Evolutionary conservation across 2,329 filamentous ascomycete genomes (phyloP).

Genomic region (Curvularia sp.): DNA sequence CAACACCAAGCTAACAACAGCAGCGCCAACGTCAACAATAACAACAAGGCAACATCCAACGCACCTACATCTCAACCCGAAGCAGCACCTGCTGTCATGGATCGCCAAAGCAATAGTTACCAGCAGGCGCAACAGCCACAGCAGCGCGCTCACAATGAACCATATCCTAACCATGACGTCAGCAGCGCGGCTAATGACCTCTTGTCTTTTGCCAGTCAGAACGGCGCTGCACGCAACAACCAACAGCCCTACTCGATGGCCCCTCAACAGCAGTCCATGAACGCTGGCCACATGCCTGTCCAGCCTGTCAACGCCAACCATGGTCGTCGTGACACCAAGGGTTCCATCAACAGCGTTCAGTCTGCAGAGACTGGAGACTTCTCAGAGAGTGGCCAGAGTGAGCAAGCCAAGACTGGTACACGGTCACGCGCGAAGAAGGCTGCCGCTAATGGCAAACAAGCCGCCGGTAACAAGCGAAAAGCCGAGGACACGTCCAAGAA

Average conservation of each 20-base stretch:
- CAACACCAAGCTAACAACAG: conserved; percentile 43
- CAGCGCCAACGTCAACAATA: conserved; percentile 21
- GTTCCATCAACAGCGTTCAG: conserved; percentile 65
- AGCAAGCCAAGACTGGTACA: conserved; percentile 66
- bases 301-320: conserved; percentile 59
- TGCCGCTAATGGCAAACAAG: conserved; percentile 46
- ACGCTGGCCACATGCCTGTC: conserved; percentile 56
- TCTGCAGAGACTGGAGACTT: conserved; percentile 66
- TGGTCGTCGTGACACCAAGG: conserved; percentile 58
- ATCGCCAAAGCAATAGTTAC: conserved; percentile 65
- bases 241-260: conserved; percentile 59
- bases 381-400: conserved; percentile 75
- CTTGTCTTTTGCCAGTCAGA: conserved; percentile 80
- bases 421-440: conserved; percentile 49
- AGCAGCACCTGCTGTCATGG: conserved; percentile 53
- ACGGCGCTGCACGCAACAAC: conserved; percentile 64
- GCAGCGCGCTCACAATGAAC: conserved; percentile 60
- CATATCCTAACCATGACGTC: conserved; percentile 85
- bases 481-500: conserved; percentile 75
- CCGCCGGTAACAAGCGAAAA: conserved; percentile 69
- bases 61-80: conserved; percentile 56
- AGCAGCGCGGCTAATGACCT: conserved; percentile 95
- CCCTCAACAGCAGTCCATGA: conserved; percentile 49
- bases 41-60: conserved; percentile 52
- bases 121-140: conserved; percentile 52